Evolutionary conservation across 2,329 filamentous ascomycete species (phyloP), one percentile per base, ranked within the genome.

Genomic region (Beauveria caledonica): DNA sequence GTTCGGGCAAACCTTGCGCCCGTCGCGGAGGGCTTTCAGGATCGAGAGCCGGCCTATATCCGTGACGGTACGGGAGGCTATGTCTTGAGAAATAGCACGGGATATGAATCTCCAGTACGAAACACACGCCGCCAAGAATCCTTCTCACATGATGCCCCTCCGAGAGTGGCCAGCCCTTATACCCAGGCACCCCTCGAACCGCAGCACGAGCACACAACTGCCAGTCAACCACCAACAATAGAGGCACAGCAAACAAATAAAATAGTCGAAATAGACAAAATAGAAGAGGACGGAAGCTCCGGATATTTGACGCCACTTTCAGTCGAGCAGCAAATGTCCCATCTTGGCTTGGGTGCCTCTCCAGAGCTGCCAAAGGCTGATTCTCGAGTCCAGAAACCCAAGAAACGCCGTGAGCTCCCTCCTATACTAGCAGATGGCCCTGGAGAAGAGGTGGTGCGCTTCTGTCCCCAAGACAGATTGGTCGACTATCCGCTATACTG

Each of bases 401-500:
- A 40, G n/a, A 44, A 53, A 17, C 10, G 40, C 21, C 17, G 36
- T 11, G 27, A 44, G 17, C 15, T 52, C 33, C 62, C 55, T 10
- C 33, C 63, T 0, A 64, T 70, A 3, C 61, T 64, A 45, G 64
- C 66, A 8, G 63, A 61, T 0, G 72, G 71, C 0, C 17, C 60
- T 3, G 65, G 66, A 9, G 63, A 63, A 11, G 66, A 71, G 2
- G 53, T 65, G 1, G 58, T 71, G 0, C 62, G 64, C 3, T 68
- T 64, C 13, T 75, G 73, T 25, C 69, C 72, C 1, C 67, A 69
- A 40, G 21, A 51, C 1, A 67, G 71, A 15, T 19, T 53, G 0
- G 62, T 74, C 0, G 63, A 65, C 21, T 74, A 73, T 45, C 61
- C 65, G 0, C 63, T 70, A 0, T 67, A 67, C n/a, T 76, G 73